Base-by-base conservation (phyloP, 2,329 filamentous ascomycete genomes). In the Talaromyces sp. region DNA sequence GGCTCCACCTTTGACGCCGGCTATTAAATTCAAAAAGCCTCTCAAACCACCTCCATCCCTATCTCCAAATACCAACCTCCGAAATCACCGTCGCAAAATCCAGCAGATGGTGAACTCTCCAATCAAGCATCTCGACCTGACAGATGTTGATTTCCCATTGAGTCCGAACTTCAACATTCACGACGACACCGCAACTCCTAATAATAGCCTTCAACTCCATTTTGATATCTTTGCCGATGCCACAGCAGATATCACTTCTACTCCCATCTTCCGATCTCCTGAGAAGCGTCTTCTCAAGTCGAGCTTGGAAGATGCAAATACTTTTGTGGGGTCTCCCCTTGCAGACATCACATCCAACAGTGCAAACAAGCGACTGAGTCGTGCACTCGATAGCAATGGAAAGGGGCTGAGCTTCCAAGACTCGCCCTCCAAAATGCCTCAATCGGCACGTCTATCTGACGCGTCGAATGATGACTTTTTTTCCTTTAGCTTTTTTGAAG, bases 51-150 rank as follows among this genome's bases (percentile, higher is more conserved):
- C 85, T 4, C 82, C 90, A 59, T 96, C 93, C 0, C 88, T 91
- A 19, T 98, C 93, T 15, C 93, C 95, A 1, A 96, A 95, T 72
- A 97, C 93, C 10, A 96, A 96, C 71, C 83, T 98, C 22, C 88
- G 89, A 62, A 87, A 95, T 66, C 95, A 98, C 72, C 90, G 93
- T 59, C 88, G 93, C 70, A 88, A 87, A 66, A 91, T 98, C 65
- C 84, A 85, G 63, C 85, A 90, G 66, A 86, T 96, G 80, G 85
- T 96, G 52, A 90, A 91, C 61, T 95, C 91, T 5, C 92, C 92
- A 4, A 80, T 85, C 57, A 80, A 80, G 63, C 73, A 75, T 57
- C 65, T 78, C 28, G 78, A 77, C 6, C 67, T 79, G 7, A 69
- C 71, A 7, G 73, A 77, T 27, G 75, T 76, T 30, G 76, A 78